phyloP scores from a whole-genome alignment of 1,284 basidiomycete species.

The Rhodotorula sp. region DNA sequence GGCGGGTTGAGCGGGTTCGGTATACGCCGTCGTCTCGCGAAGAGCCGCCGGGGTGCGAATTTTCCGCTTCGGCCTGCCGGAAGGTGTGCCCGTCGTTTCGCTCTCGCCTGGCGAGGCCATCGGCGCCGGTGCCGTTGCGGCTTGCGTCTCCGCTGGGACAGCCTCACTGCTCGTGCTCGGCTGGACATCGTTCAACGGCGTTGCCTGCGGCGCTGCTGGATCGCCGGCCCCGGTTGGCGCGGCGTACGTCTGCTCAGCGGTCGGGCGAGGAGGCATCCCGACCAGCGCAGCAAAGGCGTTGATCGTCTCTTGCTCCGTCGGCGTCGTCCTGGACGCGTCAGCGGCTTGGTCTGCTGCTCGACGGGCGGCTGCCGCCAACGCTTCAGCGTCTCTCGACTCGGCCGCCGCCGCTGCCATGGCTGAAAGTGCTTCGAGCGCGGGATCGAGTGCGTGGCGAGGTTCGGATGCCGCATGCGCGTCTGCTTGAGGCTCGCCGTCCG shows the following conservation, averaged over 20 bases:
- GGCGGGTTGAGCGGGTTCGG: background rate
- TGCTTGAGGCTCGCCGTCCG: background rate
- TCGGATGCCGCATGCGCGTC: background rate
- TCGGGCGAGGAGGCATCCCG: background rate
- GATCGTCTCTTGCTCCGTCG: conserved; percentile 1
- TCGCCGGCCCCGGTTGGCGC: background rate
- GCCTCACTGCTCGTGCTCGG: no score
- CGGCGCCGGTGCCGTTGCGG: background rate
- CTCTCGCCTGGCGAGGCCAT: background rate
- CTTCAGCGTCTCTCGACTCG: background rate
- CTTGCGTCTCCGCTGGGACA: background rate
- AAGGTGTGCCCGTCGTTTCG: background rate
- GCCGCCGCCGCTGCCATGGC: conserved; percentile 7
- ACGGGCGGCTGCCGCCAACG: background rate
- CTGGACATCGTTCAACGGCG: background rate
- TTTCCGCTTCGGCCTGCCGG: conserved; percentile 7
- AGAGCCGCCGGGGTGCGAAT: background rate
- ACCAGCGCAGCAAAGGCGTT: background rate
- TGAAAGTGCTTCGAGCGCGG: conserved; percentile 9
- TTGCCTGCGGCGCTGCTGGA: no score
- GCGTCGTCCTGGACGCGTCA: background rate
- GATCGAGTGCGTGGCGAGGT: conserved; percentile 1
- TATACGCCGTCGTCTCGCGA: conserved; percentile 2
- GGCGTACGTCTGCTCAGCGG: background rate
- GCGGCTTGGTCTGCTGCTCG: background rate